A percentile compares a stretch with the other conserved stretches of the same genome.
Evolutionary conservation across 2,329 filamentous ascomycete genomes (phyloP).

Genomic region (Colletotrichum limetticola): DNA sequence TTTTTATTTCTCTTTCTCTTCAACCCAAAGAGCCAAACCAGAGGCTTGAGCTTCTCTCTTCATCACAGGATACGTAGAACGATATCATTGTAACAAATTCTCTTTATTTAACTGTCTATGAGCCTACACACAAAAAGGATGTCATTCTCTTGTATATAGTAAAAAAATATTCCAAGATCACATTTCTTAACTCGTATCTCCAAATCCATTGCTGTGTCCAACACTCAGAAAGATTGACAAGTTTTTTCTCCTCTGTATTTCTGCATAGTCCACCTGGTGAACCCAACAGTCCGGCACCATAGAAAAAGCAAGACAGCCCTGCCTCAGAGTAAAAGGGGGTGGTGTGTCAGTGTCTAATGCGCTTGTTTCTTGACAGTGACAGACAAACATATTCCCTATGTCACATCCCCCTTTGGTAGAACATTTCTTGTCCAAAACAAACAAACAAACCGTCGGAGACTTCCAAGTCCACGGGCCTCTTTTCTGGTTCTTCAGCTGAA

Average conservation of each 20-base stretch:
- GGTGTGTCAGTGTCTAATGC: no score
- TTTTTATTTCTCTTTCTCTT: background rate
- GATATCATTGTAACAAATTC: conserved; percentile 29
- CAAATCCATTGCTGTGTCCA: no score
- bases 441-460: background rate
- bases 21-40: conserved; percentile 14
- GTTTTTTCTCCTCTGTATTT: background rate
- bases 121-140: background rate
- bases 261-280: background rate
- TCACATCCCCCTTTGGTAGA: no score
- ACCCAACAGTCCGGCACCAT: background rate
- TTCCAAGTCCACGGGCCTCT: background rate
- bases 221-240: no score
- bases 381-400: background rate
- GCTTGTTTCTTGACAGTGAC: background rate
- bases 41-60: conserved; percentile 8
- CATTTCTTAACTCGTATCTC: background rate
- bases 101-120: background rate
- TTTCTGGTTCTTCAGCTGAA: background rate
- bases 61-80: conserved; percentile 30
- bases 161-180: background rate
- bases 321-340: background rate
- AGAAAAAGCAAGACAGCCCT: conserved; percentile 1
- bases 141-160: background rate
- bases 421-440: background rate